These are phyloP conservation scores for Boletus smithii DNA, from an alignment of 1,284 basidiomycete species.

Conservation along the genomic window DNA sequence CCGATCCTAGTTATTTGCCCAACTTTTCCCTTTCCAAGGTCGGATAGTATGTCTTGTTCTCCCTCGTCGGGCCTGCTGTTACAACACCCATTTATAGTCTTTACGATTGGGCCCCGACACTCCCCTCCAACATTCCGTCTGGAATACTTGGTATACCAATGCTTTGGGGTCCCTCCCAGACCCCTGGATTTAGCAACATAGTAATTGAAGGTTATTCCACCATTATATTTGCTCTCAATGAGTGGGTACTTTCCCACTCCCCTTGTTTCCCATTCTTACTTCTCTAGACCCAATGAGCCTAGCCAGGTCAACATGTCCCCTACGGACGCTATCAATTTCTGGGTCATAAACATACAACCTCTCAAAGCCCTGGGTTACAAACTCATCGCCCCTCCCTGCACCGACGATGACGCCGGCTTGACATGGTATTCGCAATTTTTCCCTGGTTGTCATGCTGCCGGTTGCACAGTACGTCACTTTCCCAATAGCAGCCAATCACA, in stretches of 20 bases:
- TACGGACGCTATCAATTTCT: slow-evolving; percentile 48
- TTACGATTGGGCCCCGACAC: slow-evolving; percentile 20
- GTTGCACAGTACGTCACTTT: slow-evolving; percentile 48
- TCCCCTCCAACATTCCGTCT: not conserved
- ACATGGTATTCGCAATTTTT: slow-evolving; percentile 62
- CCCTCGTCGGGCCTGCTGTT: slow-evolving; percentile 1
- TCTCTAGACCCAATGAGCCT: slow-evolving; percentile 46
- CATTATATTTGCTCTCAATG: slow-evolving; percentile 51
- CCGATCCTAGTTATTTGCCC: slow-evolving; percentile 27
- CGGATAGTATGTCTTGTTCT: slow-evolving; percentile 28
- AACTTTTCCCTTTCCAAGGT: slow-evolving; percentile 28
- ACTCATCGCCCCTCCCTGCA: slow-evolving; percentile 65
- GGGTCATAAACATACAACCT: slow-evolving; percentile 61
- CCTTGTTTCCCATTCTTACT: slow-evolving; percentile 6
- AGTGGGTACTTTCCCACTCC: slow-evolving; percentile 38
- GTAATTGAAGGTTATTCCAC: slow-evolving; percentile 40
- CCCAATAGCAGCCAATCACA: slow-evolving; percentile 2
- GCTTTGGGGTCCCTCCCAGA: slow-evolving; percentile 46
- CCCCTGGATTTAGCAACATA: slow-evolving; percentile 25
- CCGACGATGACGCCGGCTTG: slow-evolving; percentile 54
- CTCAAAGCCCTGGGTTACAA: slow-evolving; percentile 53
- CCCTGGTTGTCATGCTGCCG: slow-evolving; percentile 36
- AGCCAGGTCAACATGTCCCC: slow-evolving; percentile 61
- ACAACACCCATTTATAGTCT: slow-evolving; percentile 8
- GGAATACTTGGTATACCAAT: slow-evolving; percentile 40